Base-by-base conservation (phyloP, 495 filamentous ascomycete species). In the Platismatia glauca region DNA sequence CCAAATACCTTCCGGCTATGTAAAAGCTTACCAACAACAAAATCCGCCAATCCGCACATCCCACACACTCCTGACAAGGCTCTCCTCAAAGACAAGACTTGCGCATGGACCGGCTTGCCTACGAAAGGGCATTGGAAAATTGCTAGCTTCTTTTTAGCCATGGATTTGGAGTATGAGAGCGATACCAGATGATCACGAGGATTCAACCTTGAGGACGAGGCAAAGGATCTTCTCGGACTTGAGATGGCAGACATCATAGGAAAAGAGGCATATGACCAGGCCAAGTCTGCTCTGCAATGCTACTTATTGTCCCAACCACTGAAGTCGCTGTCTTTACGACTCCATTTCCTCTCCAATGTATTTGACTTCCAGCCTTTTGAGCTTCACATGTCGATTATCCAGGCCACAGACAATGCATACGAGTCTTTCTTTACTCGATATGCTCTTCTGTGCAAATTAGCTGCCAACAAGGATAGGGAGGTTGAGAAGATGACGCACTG, bases 371-470 rank as follows among this genome's bases (percentile, higher is more conserved):
- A 57, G 24, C n/a, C 55, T 7, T 15, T 24, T 44, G 44, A 60
- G 2, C 41, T 63, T 15, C 43, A 55, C 38, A 29, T 43, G 24
- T 16, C 46, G 24, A 33, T 12, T 5, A 4, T 60, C 1, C 48
- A 53, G 18, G 9, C 13, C 4, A 56, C 55, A 44, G 64, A 66
- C n/a, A 24, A 55, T 29, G 44, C 55, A 20, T 63, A 58, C 37
- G 60, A 63, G 18, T 57, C 64, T 29, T 66, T 63, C 57, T 66
- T 66, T 53, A 29, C 55, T 38, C 56, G 57, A 33, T 66, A 66
- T 41, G 27, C 15, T 29, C 22, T 33, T 18, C 33, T 66, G 22
- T 66, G 60, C 38, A 56, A 24, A 15, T 39, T 66, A 22, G 64
- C 60, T 18, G 55, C 60, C 20, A 63, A 63, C 16, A 60, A 39